Evolutionary conservation across 306 rosid genomes (phyloP).

Genomic region (Begonia fuchsioides): DNA sequence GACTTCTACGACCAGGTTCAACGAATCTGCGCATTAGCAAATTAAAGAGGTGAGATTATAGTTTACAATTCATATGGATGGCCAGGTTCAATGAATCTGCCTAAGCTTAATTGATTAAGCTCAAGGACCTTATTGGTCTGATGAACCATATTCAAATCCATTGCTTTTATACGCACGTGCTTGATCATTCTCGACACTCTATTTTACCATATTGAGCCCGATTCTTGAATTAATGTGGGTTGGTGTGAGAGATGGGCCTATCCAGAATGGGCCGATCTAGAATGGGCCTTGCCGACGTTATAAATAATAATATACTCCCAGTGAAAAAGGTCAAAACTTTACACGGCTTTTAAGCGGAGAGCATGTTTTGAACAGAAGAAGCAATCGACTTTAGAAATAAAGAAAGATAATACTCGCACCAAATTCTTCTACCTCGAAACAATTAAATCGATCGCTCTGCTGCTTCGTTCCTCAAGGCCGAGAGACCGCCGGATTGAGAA

Average conservation of each 20-base stretch:
- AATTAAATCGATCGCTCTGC: constrained; percentile 12
- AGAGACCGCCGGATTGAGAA: constrained; percentile 1
- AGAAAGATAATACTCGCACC: neutral
- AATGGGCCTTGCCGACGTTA: constrained; percentile 4
- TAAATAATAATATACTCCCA: too few relatives aligned
- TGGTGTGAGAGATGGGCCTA: too few relatives aligned
- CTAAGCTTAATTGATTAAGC: too few relatives aligned
- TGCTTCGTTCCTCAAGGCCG: constrained; percentile 1
- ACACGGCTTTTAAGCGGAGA: neutral
- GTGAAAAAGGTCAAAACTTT: constrained; percentile 1
- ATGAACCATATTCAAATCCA: too few relatives aligned
- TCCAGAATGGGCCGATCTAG: too few relatives aligned
- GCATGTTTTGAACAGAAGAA: neutral
- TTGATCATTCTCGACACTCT: too few relatives aligned
- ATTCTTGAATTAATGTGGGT: neutral
- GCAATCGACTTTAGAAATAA: neutral
- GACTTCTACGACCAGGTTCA: too few relatives aligned
- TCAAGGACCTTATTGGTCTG: too few relatives aligned
- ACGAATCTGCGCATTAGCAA: too few relatives aligned
- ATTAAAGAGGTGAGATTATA: too few relatives aligned
- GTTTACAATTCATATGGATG: neutral
- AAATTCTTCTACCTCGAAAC: neutral
- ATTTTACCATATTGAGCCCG: too few relatives aligned
- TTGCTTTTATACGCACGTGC: too few relatives aligned
- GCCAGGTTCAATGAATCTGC: constrained; percentile 10